Conservation (phyloP, 2,329 filamentous ascomycete species). For the Shiraia bambusicola region DNA sequence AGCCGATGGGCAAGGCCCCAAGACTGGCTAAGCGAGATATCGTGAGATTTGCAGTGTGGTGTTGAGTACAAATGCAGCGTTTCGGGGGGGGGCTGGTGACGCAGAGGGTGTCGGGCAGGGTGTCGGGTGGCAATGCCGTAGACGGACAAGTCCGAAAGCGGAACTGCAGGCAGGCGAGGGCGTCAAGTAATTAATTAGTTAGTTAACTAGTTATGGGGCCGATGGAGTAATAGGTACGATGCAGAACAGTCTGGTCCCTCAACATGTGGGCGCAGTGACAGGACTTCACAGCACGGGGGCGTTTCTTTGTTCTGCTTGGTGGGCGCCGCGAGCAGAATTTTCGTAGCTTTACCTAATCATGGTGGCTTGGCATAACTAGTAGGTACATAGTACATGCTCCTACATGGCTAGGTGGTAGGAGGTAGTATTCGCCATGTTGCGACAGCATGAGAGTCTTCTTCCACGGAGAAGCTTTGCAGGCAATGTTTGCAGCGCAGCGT, state of each 20-base stretch:
- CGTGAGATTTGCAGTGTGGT: constrained; percentile 22
- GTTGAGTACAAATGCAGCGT: constrained; percentile 3
- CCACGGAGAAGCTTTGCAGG: constrained; percentile 37
- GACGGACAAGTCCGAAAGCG: constrained; percentile 13
- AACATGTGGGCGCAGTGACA: constrained; percentile 32
- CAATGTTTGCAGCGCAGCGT: constrained; percentile 15
- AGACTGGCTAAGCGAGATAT: constrained; percentile 32
- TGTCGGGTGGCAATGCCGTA: constrained; percentile 6
- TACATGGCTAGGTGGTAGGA: too few species aligned
- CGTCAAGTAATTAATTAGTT: too few species aligned
- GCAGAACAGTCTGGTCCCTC: constrained; percentile 31
- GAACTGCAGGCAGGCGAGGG: too few species aligned
- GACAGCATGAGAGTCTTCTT: constrained; percentile 17
- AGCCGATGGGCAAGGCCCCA: constrained; percentile 1
- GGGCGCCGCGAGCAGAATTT: constrained; percentile 25
- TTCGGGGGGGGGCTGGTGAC: constrained; percentile 2
- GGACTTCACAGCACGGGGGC: constrained; percentile 24
- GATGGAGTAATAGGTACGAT: constrained; percentile 24
- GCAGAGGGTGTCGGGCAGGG: too few species aligned
- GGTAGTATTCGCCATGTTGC: constrained; percentile 15
- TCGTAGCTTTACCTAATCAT: constrained; percentile 32
- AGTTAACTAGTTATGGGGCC: constrained; percentile 5
- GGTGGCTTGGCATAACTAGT: constrained; percentile 36
- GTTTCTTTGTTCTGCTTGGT: constrained; percentile 18
- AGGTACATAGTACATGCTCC: too few species aligned